Evolutionary conservation across 108 stramenopile genomes (phyloP).

Genomic region (Bacterosira constricta): DNA sequence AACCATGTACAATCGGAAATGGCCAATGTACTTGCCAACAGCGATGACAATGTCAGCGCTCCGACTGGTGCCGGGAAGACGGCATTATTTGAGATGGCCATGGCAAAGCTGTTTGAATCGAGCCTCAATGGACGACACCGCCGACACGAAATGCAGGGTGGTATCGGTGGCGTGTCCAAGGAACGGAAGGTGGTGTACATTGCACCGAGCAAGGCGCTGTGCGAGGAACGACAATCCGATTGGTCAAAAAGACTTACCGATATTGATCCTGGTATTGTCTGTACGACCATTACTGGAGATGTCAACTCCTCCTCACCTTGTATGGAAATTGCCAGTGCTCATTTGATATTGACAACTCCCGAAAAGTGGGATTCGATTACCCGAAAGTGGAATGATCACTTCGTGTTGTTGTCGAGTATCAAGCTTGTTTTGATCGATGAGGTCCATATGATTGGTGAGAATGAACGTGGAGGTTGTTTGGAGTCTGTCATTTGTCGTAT

Average conservation of each 20-base stretch:
- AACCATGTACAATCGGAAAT: conserved; percentile 85
- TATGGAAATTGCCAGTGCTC: conserved; percentile 70
- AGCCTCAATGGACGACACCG: conserved; percentile 13
- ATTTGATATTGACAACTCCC: conserved; percentile 94
- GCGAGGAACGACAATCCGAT: conserved; percentile 88
- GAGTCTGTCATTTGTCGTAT: conserved; percentile 90
- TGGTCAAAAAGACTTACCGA: conserved; percentile 79
- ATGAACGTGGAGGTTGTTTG: conserved; percentile 82
- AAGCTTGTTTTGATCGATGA: conserved; percentile 94
- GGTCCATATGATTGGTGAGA: conserved; percentile 93
- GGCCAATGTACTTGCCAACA: conserved; percentile 49
- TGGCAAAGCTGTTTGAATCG: conserved; percentile 72
- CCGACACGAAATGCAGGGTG: conserved; percentile 39
- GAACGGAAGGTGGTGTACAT: conserved; percentile 88
- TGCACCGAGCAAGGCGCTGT: conserved; percentile 94
- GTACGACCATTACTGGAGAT: conserved; percentile 91
- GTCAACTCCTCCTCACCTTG: conserved; percentile 57
- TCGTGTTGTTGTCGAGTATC: conserved; percentile 87
- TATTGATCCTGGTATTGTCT: conserved; percentile 65
- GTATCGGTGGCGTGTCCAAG: conserved; percentile 46
- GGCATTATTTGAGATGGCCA: conserved; percentile 93
- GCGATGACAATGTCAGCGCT: conserved; percentile 93
- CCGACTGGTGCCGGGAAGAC: conserved; percentile 99
- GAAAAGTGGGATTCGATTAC: conserved; percentile 97
- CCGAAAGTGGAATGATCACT: conserved; percentile 89